Conservation (phyloP, 1,284 basidiomycete genomes). For the Austroboletus novae-zelandiae region DNA sequence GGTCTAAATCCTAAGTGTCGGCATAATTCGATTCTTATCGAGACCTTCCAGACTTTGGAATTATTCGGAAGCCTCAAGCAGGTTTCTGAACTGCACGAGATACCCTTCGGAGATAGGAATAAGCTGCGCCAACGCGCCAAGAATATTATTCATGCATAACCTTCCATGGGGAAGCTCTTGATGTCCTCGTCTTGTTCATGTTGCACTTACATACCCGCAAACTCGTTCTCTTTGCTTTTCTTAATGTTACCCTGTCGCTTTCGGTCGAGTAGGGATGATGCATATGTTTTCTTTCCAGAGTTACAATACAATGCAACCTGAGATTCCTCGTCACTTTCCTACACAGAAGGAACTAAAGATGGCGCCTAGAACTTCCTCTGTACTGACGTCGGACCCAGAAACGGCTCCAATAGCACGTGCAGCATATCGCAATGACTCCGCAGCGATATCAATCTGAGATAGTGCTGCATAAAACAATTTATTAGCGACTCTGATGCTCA, state of each 20-base stretch:
- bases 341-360: slow-evolving; percentile 87
- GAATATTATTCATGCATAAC: slow-evolving; percentile 15
- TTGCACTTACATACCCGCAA: neutral
- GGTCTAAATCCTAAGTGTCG: slow-evolving; percentile 3
- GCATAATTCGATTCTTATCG: neutral
- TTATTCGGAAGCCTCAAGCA: slow-evolving; percentile 19
- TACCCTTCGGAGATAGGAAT: slow-evolving; percentile 31
- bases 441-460: slow-evolving; percentile 63
- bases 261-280: too few relatives aligned
- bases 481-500: neutral
- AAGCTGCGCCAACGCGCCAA: slow-evolving; percentile 25
- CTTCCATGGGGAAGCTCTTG: slow-evolving; percentile 1
- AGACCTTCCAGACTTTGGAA: slow-evolving; percentile 13
- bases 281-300: too few relatives aligned
- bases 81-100: slow-evolving; percentile 27
- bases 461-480: slow-evolving; percentile 15
- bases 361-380: slow-evolving; percentile 76
- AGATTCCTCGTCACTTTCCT: slow-evolving; percentile 55
- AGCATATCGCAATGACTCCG: slow-evolving; percentile 85
- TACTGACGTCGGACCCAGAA: slow-evolving; percentile 60
- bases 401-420: slow-evolving; percentile 78
- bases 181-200: neutral
- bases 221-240: neutral
- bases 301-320: neutral
- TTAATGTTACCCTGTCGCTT: neutral